phyloP scores from a whole-genome alignment of 345 rosid genomes.

The Salix caprea region DNA sequence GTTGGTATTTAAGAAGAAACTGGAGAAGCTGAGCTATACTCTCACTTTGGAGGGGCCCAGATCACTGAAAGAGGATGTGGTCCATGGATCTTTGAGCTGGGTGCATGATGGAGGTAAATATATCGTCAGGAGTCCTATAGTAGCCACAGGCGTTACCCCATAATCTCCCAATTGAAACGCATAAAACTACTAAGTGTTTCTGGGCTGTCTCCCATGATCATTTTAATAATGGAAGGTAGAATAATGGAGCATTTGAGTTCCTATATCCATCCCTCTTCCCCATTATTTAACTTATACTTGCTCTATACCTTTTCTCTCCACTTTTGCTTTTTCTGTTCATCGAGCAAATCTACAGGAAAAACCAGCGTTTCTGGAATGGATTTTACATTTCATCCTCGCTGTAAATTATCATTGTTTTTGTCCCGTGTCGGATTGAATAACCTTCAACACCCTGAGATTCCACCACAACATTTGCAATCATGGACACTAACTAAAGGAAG shows the following conservation, averaged over 20 bases:
- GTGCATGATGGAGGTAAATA: conserved; percentile 45
- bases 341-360: not conserved
- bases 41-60: conserved; percentile 47
- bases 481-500: too few relatives aligned
- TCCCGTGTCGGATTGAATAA: too few relatives aligned
- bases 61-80: conserved; percentile 29
- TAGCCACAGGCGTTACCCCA: conserved; percentile 35
- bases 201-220: not conserved
- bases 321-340: not conserved
- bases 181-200: too few relatives aligned
- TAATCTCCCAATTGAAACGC: conserved; percentile 5
- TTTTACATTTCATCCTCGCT: too few relatives aligned
- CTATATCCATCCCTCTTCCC: not conserved
- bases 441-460: too few relatives aligned
- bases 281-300: not conserved
- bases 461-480: too few relatives aligned
- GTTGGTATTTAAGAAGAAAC: conserved; percentile 39
- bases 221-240: not conserved
- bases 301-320: not conserved
- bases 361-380: too few relatives aligned
- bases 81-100: conserved; percentile 55
- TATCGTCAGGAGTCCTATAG: conserved; percentile 48
- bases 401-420: too few relatives aligned
- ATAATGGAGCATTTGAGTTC: not conserved
- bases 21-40: conserved; percentile 48